Evolutionary conservation across 176 grass and related monocot genomes (phyloP), one percentile per base, ranked within the genome.

Genomic region (Ananas comosus): DNA sequence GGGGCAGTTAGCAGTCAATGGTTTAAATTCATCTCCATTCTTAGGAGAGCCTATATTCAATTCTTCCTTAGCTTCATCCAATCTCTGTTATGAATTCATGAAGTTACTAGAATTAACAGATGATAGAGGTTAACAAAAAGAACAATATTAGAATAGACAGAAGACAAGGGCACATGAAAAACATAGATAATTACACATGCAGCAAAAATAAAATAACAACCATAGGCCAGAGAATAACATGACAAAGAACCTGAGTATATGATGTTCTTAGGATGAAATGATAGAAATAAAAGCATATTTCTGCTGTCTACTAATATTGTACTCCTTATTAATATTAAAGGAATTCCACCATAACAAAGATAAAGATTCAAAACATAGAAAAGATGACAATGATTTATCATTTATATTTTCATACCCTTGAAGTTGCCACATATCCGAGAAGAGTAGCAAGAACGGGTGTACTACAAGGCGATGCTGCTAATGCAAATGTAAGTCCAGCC

Each of bases 381-480:
- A 52, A 4, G 24, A 52, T 50, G 23, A 42, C 9, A 53, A 66
- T 52, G 25, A 13, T 54, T 47, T 76, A 54, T 11, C 22, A 51
- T 12, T 50, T 17, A 51, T 25, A 63, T 61, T 69, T 13, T 69
- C 64, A 79, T 96, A 96, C 93, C 81, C 81, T 96, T 78, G 93
- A 96, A 76, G 83, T 85, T 69, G 89, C 93, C 56, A 92, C 88
- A 81, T 87, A 96, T 78, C 88, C 93, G 23, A 96, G 81, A 87
- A 96, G 81, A 69, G 93, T 92, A 50, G 93, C 93, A 64, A 96
- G 93, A 57, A 96, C 93, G 64, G 93, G 93, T 63, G 89, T 96
- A 82, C 89, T 96, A 80, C 93, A 96, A 79, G 93, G 93, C 63
- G 93, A 96, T 77, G 89, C 89, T 22, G 93, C 93, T 42, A 96